Evolutionary conservation across 1,139 yeast species (phyloP), one percentile per base, ranked within the genome.

Genomic region (Magnusiomyces suaveolens): DNA sequence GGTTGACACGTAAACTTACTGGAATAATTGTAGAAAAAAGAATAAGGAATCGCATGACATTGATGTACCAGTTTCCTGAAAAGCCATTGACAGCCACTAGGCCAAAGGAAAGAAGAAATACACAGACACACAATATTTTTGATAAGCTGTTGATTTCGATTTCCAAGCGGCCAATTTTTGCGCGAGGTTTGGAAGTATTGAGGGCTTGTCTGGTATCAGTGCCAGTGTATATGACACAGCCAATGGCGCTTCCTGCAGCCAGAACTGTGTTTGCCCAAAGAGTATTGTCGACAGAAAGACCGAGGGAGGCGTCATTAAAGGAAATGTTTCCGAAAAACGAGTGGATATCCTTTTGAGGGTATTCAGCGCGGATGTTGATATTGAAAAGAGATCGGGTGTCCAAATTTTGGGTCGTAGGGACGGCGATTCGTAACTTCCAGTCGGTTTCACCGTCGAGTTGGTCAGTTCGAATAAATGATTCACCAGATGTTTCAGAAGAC

Each of bases 391-490:
- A 61, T 50, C 77, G 79, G 43, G 72, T 74, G 29, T 72, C 69
- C 51, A 81, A 64, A 20, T 67, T 64, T 69, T 92, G 97, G 0
- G 97, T 87, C 32, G 82, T 66, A 10, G 82, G 78, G 53, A 82
- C 77, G 0, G 97, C 94, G 36, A 87, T 73, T 62, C 96, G 75
- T 55, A 94, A 75, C 68, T 94, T 94, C 99, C 99, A 94, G 71
- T 94, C 99, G 10, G 99, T 94, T 68, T 94, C 99, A 63, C 99
- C 99, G 69, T 94, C 99, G 54, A 94, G 75, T 69, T 94, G 99
- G 72, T 94, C 99, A 0, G 99, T 94, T 64, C 95, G 86, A 60
- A 94, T 87, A 65, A 94, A 94, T 0, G 92, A 80, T 67, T 92
- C 99, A 3, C 97, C 98, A 1, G 76, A 66, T 20, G 71, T 67